Base-by-base conservation (phyloP, 2,329 filamentous ascomycete genomes). In the Tympanopsis confertula region DNA sequence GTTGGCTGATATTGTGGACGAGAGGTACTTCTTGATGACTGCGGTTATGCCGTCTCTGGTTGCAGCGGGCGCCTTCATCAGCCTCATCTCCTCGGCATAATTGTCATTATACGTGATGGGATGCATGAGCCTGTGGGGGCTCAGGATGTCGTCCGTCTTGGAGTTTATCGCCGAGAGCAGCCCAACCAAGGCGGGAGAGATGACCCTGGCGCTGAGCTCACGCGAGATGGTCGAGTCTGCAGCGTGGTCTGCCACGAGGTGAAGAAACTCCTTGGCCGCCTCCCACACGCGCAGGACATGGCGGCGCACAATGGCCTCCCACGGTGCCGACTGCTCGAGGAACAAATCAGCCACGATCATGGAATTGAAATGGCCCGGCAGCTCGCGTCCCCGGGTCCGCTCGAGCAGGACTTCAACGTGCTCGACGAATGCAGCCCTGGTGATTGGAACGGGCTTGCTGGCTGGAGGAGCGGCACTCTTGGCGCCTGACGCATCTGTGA, bases 81-180 rank as follows among this genome's bases (percentile, higher is more conserved):
- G 46, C 20, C 59, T 51, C 1, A 69, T 48, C 1, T 46, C 52
- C 13, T 66, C 50, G 0, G 55, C 57, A 19, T 66, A 68, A 24
- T 67, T 53, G 13, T 63, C 51, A 29, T 74, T 71, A 43, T 75
- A 75, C 0, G 69, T 77, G 24, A 72, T 69, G 0, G 68, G 68
- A 44, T 72, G 65, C 0, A 58, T 47, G 5, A 51, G 49, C 42
- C 57, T 65, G 51, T 69, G 59, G 4, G 55, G 65, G 10, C 51
- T 46, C 0, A 78, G 49, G 2, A 79, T 46, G 37, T 68, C 61
- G 0, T 41, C 38, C 1, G 64, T 52, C 45, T 71, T 71, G 0
- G 44, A 41, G 5, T 61, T 51, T 1, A 69, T 53, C 3, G 43
- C 44, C 3, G 43, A 28, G 7, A 61, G 42, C 13, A 66, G 45